Evolutionary conservation across 140 eudicot species (phyloP), one percentile per base, ranked within the genome.

Genomic region (Stevia rebaudiana): DNA sequence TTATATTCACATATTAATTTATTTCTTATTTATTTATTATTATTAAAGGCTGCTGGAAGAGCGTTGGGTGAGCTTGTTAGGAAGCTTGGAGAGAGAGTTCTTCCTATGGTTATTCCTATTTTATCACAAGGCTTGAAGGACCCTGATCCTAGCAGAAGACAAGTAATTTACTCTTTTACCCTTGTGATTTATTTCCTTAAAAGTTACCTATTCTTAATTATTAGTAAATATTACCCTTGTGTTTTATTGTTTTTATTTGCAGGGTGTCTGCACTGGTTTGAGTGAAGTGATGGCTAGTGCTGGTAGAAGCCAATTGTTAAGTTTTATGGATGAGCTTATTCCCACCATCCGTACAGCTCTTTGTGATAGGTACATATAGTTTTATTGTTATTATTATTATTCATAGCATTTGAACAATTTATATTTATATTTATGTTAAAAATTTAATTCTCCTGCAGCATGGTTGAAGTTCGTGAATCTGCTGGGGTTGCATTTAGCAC

Each of bases 281-380:
- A 88, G 98, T 80, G 98, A 92, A 80, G 98, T 92, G 81, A 92
- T 92, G 98, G 98, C 82, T 37, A 88, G 89, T 74, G 98, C 98
- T 70, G 98, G 95, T 60, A 92, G 85, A 82, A 88, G 88, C 61
- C 98, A 92, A 62, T 70, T 92, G 40, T 60, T 92, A 82, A 81
- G 74, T 73, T 92, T 81, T 72, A 85, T 92, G 95, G 95, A 83
- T 62, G 65, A 74, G 52, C 95, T 92, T 46, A 92, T 92, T 61
- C 98, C 98, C n/a, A 88, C 98, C 18, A 92, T 92, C 35, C 92
- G 98, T 19, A 85, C 88, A 46, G 98, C 98, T 61, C 98, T 92
- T 74, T 92, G 98, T 79, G 98, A 92, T 70, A 92, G 96, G 98
- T 88, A 36, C 64, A 3, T 56, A 6, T 28, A 2, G 41, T 13